Conservation (phyloP, 1,284 basidiomycete genomes). For the Trametes sp. region DNA sequence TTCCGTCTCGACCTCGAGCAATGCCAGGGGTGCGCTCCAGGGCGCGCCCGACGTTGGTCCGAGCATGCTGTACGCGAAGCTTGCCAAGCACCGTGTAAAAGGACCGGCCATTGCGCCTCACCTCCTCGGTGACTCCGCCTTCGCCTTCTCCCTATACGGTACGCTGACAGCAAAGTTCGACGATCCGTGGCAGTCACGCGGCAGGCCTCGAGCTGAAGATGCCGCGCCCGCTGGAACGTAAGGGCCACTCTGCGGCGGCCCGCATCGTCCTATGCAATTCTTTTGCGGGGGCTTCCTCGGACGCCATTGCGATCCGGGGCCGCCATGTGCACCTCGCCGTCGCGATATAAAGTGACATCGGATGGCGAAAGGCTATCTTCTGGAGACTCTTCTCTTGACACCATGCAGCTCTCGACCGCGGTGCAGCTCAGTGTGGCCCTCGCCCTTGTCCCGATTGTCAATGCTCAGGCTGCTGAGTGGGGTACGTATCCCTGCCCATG, state of each 20-base stretch:
- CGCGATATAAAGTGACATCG: slow-evolving; percentile 5
- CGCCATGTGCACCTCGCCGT: not conserved
- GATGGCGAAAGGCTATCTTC: not conserved
- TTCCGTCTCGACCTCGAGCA: not conserved
- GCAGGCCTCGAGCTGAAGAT: not conserved
- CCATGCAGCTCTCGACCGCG: slow-evolving; percentile 32
- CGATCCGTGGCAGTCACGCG: slow-evolving; percentile 17
- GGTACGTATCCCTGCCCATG: slow-evolving; percentile 29
- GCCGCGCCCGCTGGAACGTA: slow-evolving; percentile 4
- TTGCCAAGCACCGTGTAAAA: slow-evolving; percentile 15
- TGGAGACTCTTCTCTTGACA: slow-evolving; percentile 3
- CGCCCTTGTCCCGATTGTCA: slow-evolving; percentile 14
- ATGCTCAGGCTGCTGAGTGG: slow-evolving; percentile 32
- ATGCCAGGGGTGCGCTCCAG: not conserved
- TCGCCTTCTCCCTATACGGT: not conserved
- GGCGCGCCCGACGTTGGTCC: slow-evolving; percentile 22
- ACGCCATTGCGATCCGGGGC: slow-evolving; percentile 8
- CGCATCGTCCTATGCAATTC: slow-evolving; percentile 17
- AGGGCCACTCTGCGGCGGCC: slow-evolving; percentile 9
- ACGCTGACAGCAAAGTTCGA: not conserved
- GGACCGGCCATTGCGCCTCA: slow-evolving; percentile 1
- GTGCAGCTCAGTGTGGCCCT: slow-evolving; percentile 26
- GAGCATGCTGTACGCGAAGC: slow-evolving; percentile 5
- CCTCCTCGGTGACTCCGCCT: not conserved
- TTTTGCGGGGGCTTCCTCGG: slow-evolving; percentile 29